These are phyloP conservation scores for Pestalotiopsis sp. DNA, from an alignment of 2,329 filamentous ascomycete species.

Conservation along the genomic window DNA sequence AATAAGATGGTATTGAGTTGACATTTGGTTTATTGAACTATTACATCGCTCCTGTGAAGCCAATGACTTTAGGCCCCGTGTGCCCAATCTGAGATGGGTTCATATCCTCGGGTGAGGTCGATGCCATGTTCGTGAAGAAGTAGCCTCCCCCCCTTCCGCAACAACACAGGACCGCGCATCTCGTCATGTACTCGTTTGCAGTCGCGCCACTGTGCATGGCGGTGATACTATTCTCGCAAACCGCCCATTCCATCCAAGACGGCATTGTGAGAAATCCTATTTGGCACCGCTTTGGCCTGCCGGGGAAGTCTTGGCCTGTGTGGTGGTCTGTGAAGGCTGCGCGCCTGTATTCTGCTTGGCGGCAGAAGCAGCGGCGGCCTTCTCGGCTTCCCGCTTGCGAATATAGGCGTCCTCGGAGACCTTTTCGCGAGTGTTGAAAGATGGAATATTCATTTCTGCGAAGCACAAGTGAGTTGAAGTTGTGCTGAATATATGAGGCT, in stretches of 20 bases:
- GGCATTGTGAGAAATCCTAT: not conserved
- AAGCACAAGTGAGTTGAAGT: no score
- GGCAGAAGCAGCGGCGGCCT: constrained; percentile 5
- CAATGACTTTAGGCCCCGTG: no score
- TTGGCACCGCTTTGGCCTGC: not conserved
- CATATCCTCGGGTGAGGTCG: not conserved
- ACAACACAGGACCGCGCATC: not conserved
- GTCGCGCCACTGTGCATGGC: not conserved
- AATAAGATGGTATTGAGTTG: no score
- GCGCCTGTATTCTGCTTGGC: constrained; percentile 11
- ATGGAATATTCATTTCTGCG: constrained; percentile 10
- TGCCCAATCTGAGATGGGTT: not conserved
- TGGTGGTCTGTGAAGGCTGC: not conserved
- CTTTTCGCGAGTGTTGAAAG: constrained; percentile 11
- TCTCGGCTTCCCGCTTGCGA: constrained; percentile 13
- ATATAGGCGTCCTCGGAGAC: constrained; percentile 9
- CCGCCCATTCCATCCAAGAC: not conserved
- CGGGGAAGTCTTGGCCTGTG: not conserved
- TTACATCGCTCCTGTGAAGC: no score
- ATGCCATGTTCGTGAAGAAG: not conserved
- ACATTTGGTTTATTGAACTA: no score
- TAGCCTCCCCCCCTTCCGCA: not conserved
- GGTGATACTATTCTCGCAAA: not conserved
- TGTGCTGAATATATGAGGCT: no score
- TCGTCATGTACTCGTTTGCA: not conserved